Base-by-base conservation (phyloP, 2,329 filamentous ascomycete genomes). In the Claviceps spartinae region DNA sequence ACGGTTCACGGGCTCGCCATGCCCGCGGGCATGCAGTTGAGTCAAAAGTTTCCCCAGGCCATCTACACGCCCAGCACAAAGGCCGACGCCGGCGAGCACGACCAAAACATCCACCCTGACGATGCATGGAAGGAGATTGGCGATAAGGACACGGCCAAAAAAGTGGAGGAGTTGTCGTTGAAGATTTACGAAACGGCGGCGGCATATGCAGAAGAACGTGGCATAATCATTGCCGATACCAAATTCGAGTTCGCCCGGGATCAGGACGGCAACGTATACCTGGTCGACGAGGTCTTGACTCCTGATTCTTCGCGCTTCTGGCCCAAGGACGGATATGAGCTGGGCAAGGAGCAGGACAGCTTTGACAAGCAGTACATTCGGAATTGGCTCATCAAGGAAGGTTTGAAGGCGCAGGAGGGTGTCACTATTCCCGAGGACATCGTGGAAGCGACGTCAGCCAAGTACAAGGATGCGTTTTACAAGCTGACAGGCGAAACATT, bases 281-380 rank as follows among this genome's bases (percentile, higher is more conserved):
- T 67, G 49, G 81, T 89, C 4, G 88, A 95, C 63, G 88, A 95
- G 71, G 87, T 94, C 22, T 71, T 95, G 54, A 94, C 88, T 7
- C 88, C 89, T 2, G 85, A 88, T 65, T 85, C 79, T 51, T 91
- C 85, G 49, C 79, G 90, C 16, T 95, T 95, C 75, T 97, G 91
- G 90, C 82, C 83, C 1, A 79, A 77, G 56, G 81, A 81, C 44
- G 75, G 75, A 64, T 64, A 63, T 49, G 76, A 82, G 63, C 68
- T 86, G 18, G 89, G 90, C 2, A 75, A 75, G 55, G 77, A 85
- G 52, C 88, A 94, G 72, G 77, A 84, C 51, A 93, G 86, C 68
- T 93, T 91, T 59, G 90, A 96, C 65, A 96, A 96, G 75, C 85
- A 90, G 70, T 83, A 77, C 61, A 67, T 95, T 58, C 75, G 90